Conservation (phyloP, 2,329 filamentous ascomycete species). For the Paecilomyces niveus region DNA sequence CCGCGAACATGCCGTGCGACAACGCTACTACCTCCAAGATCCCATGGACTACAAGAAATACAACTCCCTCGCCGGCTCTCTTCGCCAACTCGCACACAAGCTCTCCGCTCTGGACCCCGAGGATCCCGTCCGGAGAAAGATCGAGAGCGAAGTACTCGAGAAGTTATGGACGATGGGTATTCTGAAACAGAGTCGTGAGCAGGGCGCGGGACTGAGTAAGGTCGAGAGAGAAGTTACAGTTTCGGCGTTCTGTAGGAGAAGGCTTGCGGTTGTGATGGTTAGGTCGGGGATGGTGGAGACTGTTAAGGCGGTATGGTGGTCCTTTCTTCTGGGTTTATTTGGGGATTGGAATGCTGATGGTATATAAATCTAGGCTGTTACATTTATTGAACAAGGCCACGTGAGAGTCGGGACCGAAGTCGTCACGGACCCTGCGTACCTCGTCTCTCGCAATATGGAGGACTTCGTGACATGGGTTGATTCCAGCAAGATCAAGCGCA, state of each 20-base stretch:
- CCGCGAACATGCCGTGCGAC: conserved; percentile 69
- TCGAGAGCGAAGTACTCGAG: conserved; percentile 79
- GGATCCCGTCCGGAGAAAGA: conserved; percentile 69
- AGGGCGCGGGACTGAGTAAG: conserved; percentile 59
- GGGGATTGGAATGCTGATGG: conserved; percentile 4
- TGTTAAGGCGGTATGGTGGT: conserved; percentile 59
- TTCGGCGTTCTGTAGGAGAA: conserved; percentile 73
- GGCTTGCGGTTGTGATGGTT: conserved; percentile 87
- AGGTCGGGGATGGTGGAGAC: conserved; percentile 86
- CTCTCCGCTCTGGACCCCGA: conserved; percentile 74
- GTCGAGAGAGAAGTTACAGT: conserved; percentile 89
- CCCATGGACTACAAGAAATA: conserved; percentile 73
- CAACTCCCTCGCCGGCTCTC: conserved; percentile 64
- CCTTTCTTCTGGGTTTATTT: background rate
- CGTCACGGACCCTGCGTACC: conserved; percentile 79
- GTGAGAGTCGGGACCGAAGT: conserved; percentile 87
- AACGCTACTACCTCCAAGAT: conserved; percentile 87
- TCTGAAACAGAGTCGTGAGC: conserved; percentile 64
- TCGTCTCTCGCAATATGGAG: conserved; percentile 85
- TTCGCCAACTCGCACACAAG: conserved; percentile 83
- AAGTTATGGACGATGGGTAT: conserved; percentile 94
- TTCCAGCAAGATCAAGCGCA: conserved; percentile 93
- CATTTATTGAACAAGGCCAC: conserved; percentile 90
- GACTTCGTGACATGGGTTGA: conserved; percentile 97
- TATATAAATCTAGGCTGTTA: conserved; percentile 38